Conservation (phyloP, 106 monocot genomes). For the Phalaenopsis equestris region DNA sequence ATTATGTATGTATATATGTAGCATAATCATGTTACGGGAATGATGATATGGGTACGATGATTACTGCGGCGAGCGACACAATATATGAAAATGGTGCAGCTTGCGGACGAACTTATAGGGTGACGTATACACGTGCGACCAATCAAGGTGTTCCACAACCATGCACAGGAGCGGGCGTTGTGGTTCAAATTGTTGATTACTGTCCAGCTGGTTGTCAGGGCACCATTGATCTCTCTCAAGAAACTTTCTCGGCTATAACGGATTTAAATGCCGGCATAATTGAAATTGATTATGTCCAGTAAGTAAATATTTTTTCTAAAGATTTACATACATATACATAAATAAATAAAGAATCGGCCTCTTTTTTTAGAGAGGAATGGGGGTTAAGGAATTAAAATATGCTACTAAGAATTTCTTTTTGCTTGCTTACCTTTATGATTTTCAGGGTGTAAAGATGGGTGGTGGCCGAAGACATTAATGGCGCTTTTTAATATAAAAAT, state of each 20-base stretch:
- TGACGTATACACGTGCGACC: not conserved
- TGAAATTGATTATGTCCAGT: not conserved
- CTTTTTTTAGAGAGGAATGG: no score
- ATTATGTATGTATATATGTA: not conserved
- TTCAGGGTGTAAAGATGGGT: no score
- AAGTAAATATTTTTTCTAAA: not conserved
- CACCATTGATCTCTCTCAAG: conserved; percentile 3
- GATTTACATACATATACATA: no score
- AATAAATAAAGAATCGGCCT: no score
- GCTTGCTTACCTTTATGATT: no score
- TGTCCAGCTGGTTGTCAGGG: not conserved
- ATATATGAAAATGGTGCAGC: conserved; percentile 21
- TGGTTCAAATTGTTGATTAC: not conserved
- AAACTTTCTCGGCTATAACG: not conserved
- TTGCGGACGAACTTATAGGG: not conserved
- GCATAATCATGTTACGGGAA: conserved; percentile 33
- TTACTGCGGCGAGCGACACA: conserved; percentile 47
- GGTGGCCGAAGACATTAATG: no score
- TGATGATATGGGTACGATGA: conserved; percentile 32
- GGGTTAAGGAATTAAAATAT: no score
- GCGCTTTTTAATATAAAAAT: no score
- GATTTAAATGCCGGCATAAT: not conserved
- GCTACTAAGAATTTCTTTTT: no score
- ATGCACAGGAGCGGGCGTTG: not conserved
- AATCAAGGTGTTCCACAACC: not conserved